Conservation (phyloP, 1,284 basidiomycete genomes). For the Trichosporon faecale region DNA sequence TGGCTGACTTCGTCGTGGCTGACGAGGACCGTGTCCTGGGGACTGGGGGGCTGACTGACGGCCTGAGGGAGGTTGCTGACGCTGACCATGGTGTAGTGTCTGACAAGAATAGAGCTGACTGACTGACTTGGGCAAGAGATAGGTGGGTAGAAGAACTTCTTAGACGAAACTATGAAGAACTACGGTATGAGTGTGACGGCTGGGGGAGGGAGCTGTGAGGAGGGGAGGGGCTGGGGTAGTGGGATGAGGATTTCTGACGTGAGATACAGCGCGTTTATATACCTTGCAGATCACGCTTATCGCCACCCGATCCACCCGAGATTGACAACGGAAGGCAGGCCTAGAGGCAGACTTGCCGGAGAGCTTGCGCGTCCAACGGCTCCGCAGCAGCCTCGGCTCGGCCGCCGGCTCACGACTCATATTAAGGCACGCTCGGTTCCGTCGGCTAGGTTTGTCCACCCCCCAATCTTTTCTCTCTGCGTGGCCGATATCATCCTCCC, state of each 20-base stretch:
- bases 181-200: neutral
- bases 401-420: no score
- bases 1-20: neutral
- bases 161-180: neutral
- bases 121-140: neutral
- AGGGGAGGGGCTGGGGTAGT: neutral
- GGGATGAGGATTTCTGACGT: neutral
- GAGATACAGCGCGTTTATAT: neutral
- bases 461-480: no score
- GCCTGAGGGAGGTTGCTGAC: neutral
- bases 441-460: no score
- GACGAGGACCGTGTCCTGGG: no score
- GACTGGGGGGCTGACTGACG: neutral
- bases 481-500: no score
- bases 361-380: no score
- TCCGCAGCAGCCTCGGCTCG: no score
- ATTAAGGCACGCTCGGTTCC: no score
- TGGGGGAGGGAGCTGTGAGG: neutral
- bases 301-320: neutral
- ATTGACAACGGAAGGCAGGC: no score
- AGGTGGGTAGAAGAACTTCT: neutral
- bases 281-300: neutral
- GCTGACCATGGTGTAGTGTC: neutral
- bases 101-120: neutral
- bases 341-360: no score